Base-by-base conservation (phyloP, 768 basidiomycete genomes). In the Auricularia heimuer region DNA sequence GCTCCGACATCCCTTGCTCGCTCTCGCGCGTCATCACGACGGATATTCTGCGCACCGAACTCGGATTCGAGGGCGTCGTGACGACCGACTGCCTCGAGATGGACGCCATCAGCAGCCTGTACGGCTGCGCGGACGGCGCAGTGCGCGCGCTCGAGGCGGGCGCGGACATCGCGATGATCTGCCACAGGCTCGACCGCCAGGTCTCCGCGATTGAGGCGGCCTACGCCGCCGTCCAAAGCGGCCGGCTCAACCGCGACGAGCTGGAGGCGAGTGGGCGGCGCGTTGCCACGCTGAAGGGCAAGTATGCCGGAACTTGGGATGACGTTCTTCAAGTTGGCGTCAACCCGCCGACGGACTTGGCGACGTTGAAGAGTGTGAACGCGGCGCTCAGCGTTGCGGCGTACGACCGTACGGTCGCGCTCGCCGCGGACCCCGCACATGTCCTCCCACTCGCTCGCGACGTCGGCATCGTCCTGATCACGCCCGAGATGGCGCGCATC, bases 51-150 rank as follows among this genome's bases (percentile, higher is more conserved):
- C 79, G 85, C 54, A 62, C 35, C 18, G 77, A 81, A 51, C 67
- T 89, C 69, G 75, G 76, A 0, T 90, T 80, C 71, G 61, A 75
- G 3, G 87, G 87, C 0, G 80, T 89, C 44, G 73, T 88, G 24
- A 87, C 89, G 35, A 89, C 88, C 1, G 88, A 89, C 70, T 89
- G 88, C 69, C 74, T 90, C 29, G 88, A 89, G 74, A 89, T 90
- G 88, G 85, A 85, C 61, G 87, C 89, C 11, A 80, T 83, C 0
- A 77, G 80, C 35, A 75, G 75, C 18, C 78, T 76, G 18, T 76
- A 75, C 66, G 84, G 84, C 4, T 75, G 80, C 3, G 78, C 80
- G 64, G 77, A 77, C 47, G 87, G 85, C 4, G 84, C 86, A 0
- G 79, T 88, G 18, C 71, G 78, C 65, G 81, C 83, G 3, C 70